A percentile compares a stretch with the other conserved stretches of the same genome.
These are phyloP conservation scores for Colletotrichum higginsianum DNA, from an alignment of 2,329 filamentous ascomycete genomes.

Conservation along the genomic window DNA sequence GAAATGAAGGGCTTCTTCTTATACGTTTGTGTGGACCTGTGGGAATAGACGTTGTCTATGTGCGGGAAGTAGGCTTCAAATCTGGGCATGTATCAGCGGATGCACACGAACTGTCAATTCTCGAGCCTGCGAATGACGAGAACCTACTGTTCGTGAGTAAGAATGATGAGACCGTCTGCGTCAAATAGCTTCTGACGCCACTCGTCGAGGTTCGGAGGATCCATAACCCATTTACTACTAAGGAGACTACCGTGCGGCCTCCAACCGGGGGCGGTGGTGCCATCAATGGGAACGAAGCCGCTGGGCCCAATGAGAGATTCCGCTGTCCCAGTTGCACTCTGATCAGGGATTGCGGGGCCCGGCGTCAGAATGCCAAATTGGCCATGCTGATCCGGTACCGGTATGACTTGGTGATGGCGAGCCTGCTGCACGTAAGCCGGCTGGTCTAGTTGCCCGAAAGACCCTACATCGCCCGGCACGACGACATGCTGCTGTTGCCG, in stretches of 20 bases:
- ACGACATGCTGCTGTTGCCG: conserved; percentile 18
- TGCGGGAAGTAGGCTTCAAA: conserved; percentile 88
- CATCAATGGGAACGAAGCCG: conserved; percentile 36
- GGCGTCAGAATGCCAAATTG: conserved; percentile 65
- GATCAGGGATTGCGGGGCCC: conserved; percentile 48
- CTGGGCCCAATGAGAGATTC: conserved; percentile 54
- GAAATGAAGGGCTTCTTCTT: conserved; percentile 87
- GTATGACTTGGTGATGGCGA: conserved; percentile 7
- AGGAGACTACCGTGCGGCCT: conserved; percentile 65
- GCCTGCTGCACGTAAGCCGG: neutral
- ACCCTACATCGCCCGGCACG: conserved; percentile 9
- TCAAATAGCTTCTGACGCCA: conserved; percentile 83
- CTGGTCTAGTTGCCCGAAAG: conserved; percentile 1
- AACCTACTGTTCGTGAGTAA: conserved; percentile 81
- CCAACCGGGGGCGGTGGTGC: conserved; percentile 37
- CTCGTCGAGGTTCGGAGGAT: conserved; percentile 76
- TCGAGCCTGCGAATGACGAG: neutral
- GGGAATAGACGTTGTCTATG: conserved; percentile 88
- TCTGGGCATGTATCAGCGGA: conserved; percentile 57
- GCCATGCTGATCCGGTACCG: conserved; percentile 49
- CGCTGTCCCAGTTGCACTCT: conserved; percentile 52
- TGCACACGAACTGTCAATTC: conserved; percentile 20
- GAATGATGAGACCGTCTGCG: conserved; percentile 79
- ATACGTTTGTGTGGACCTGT: conserved; percentile 84
- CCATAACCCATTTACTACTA: conserved; percentile 70